Evolutionary conservation across 371 early-diverging fungal species (phyloP).

Genomic region (Zopfochytrium polystomum): DNA sequence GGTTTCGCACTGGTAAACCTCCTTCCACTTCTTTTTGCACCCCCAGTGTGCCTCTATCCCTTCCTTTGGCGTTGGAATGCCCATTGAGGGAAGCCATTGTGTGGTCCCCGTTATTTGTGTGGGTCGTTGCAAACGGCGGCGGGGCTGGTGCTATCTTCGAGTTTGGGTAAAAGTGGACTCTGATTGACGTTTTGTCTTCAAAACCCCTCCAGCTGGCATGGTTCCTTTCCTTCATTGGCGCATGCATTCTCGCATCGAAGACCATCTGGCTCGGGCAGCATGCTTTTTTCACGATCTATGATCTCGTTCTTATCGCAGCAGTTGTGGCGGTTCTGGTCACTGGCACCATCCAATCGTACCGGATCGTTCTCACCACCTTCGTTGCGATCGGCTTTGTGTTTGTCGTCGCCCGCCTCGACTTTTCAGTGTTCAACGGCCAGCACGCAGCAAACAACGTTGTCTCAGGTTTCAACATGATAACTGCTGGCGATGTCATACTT

Average conservation of each 20-base stretch:
- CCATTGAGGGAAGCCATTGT: too few species aligned
- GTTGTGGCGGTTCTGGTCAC: conserved; percentile 48
- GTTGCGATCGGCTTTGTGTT: conserved; percentile 56
- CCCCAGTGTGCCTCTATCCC: too few species aligned
- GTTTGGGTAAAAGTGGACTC: too few species aligned
- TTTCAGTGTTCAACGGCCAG: too few species aligned
- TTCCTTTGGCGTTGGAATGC: too few species aligned
- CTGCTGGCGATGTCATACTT: conserved; percentile 62
- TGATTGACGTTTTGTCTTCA: too few species aligned
- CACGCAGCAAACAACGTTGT: conserved; percentile 33
- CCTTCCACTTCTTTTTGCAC: too few species aligned
- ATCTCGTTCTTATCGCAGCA: conserved; percentile 45
- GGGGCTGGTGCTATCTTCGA: too few species aligned
- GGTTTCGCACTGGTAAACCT: too few species aligned
- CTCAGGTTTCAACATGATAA: conserved; percentile 49
- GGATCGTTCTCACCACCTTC: conserved; percentile 54
- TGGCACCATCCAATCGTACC: conserved; percentile 39
- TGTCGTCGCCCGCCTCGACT: conserved; percentile 40
- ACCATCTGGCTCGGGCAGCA: too few species aligned
- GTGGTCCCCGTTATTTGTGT: too few species aligned
- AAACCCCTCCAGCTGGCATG: conserved; percentile 68
- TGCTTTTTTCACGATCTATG: conserved; percentile 60
- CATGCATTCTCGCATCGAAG: conserved; percentile 51
- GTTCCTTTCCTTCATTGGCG: conserved; percentile 65
- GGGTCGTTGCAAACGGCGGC: too few species aligned